Conservation (phyloP, 1,139 yeast genomes). For the Geotrichum bryndzae region DNA sequence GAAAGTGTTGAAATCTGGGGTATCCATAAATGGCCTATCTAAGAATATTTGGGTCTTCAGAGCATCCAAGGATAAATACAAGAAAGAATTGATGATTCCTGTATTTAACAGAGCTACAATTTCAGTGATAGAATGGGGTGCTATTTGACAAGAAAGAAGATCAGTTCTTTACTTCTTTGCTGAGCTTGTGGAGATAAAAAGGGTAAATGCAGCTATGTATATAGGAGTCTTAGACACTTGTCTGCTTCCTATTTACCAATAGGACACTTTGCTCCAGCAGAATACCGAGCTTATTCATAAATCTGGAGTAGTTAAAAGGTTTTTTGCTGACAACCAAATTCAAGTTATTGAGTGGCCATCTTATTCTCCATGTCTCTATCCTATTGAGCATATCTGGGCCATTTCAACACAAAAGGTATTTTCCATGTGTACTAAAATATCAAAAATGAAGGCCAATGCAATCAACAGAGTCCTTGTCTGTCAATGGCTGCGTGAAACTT, state of each 20-base stretch:
- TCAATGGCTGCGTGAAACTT: not conserved
- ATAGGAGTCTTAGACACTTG: not conserved
- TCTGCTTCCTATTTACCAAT: not conserved
- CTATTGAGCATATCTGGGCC: not conserved
- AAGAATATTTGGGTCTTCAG: not conserved
- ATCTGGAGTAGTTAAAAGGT: not conserved
- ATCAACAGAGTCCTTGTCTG: not conserved
- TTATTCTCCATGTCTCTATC: not conserved
- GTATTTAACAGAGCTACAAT: not conserved
- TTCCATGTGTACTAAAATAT: not conserved
- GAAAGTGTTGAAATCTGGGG: not conserved
- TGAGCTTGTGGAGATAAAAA: not conserved
- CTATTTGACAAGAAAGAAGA: not conserved
- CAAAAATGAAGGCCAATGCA: not conserved
- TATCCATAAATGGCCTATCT: not conserved
- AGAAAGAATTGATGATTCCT: not conserved
- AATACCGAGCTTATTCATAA: not conserved
- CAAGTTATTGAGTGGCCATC: not conserved
- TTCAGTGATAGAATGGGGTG: not conserved
- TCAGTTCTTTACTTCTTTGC: not conserved
- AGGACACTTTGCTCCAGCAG: not conserved
- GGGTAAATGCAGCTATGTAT: too few species aligned
- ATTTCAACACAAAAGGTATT: not conserved
- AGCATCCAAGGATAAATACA: not conserved
- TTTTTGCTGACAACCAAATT: not conserved